Evolutionary conservation across 2,329 filamentous ascomycete species (phyloP).

Genomic region (Aspergillus cejpii): DNA sequence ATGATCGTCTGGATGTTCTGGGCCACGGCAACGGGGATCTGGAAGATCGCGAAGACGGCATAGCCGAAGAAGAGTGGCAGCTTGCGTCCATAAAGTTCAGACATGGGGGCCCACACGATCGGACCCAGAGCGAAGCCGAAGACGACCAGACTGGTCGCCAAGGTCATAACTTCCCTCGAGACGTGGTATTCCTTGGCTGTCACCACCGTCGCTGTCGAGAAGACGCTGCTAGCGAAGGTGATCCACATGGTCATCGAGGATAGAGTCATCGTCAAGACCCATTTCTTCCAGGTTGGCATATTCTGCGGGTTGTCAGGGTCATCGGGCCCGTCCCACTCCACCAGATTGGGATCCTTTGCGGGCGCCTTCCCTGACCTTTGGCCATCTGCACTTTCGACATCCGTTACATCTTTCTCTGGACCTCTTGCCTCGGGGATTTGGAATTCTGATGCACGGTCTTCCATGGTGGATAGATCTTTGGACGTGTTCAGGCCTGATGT

Average conservation of each 20-base stretch:
- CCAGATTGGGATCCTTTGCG: slow-evolving; percentile 25
- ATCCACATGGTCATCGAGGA: slow-evolving; percentile 39
- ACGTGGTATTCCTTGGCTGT: slow-evolving; percentile 42
- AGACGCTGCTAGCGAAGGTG: slow-evolving; percentile 45
- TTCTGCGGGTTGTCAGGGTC: slow-evolving; percentile 32
- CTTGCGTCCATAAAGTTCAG: slow-evolving; percentile 47
- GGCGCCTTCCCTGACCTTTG: slow-evolving; percentile 7
- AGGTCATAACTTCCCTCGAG: slow-evolving; percentile 35
- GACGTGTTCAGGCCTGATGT: slow-evolving; percentile 12
- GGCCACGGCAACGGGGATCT: slow-evolving; percentile 51
- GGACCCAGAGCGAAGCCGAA: slow-evolving; percentile 52
- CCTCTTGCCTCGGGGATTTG: slow-evolving; percentile 4
- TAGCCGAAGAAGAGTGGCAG: slow-evolving; percentile 47
- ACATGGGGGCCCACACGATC: slow-evolving; percentile 40
- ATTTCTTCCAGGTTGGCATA: slow-evolving; percentile 32
- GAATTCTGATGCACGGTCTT: slow-evolving; percentile 5
- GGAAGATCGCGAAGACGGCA: slow-evolving; percentile 47
- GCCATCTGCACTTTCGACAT: slow-evolving; percentile 8
- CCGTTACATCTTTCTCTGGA: slow-evolving; percentile 8
- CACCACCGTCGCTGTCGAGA: slow-evolving; percentile 38
- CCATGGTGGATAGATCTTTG: slow-evolving; percentile 6
- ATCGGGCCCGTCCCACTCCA: slow-evolving; percentile 30
- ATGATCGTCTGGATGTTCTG: slow-evolving; percentile 50
- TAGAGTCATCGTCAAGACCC: slow-evolving; percentile 32
- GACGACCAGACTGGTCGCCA: slow-evolving; percentile 42